Conservation (phyloP, 352 stramenopile genomes). For the Peronospora farinosa region DNA sequence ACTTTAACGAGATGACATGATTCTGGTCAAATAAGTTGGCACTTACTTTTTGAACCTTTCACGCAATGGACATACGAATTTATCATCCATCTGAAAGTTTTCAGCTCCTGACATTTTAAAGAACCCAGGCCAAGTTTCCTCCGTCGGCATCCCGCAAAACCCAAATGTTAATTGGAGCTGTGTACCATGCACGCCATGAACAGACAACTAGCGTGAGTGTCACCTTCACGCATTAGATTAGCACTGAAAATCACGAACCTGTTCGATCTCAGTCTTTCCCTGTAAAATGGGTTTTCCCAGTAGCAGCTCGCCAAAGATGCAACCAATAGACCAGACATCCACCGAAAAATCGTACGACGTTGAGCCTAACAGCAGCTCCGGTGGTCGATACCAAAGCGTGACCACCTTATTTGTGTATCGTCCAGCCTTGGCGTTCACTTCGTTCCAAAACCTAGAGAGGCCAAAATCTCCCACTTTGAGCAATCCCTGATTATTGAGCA, state of each 20-base stretch:
- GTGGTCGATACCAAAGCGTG: conserved; percentile 92
- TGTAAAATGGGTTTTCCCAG: conserved; percentile 75
- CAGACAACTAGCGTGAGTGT: conserved; percentile 4
- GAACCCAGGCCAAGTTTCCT: conserved; percentile 76
- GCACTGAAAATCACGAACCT: conserved; percentile 32
- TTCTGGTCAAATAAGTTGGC: background rate
- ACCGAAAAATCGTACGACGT: conserved; percentile 90
- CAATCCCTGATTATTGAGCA: conserved; percentile 81
- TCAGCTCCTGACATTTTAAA: conserved; percentile 67
- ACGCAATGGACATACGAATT: conserved; percentile 63
- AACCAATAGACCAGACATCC: conserved; percentile 93
- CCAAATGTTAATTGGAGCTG: conserved; percentile 79
- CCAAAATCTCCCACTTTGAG: conserved; percentile 83
- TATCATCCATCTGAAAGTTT: conserved; percentile 66
- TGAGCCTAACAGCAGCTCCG: conserved; percentile 89
- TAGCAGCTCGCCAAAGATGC: conserved; percentile 80
- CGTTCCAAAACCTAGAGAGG: conserved; percentile 79
- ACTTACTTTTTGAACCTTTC: conserved; percentile 79
- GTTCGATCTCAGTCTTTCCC: conserved; percentile 77
- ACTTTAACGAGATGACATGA: background rate
- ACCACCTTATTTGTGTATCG: conserved; percentile 93
- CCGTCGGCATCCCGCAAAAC: conserved; percentile 63
- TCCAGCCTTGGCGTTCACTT: conserved; percentile 76
- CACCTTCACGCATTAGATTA: background rate
- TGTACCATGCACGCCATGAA: background rate